phyloP scores from a whole-genome alignment of 2,329 filamentous ascomycete genomes.

The Pestalotiopsis sp. region DNA sequence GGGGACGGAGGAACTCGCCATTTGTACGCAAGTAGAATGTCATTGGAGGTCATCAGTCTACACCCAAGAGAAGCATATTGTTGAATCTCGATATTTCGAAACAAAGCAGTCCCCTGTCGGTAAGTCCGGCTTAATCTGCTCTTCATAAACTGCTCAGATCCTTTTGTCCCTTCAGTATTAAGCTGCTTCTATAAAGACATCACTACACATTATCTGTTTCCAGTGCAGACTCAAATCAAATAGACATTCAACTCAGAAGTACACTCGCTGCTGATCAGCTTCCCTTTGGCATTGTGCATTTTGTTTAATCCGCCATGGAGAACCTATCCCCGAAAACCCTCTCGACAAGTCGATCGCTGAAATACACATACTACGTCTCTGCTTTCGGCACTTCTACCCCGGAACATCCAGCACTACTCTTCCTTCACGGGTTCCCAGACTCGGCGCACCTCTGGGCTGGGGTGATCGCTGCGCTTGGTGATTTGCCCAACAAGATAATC shows the following conservation, averaged over 20 bases:
- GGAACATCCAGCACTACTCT: neutral
- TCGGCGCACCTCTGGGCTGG: neutral
- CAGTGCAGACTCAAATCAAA: no score
- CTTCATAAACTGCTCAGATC: no score
- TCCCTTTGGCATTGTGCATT: neutral
- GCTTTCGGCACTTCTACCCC: neutral
- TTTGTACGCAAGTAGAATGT: neutral
- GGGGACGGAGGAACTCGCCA: no score
- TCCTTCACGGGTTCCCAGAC: constrained; percentile 1
- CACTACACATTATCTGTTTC: no score
- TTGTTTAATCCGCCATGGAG: neutral
- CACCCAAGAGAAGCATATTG: neutral
- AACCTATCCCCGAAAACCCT: neutral
- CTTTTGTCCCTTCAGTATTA: no score
- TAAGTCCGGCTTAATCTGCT: no score
- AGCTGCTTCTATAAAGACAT: no score
- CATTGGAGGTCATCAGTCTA: neutral
- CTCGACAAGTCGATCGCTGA: neutral
- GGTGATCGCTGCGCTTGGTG: neutral
- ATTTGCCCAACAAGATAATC: neutral
- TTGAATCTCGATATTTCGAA: neutral
- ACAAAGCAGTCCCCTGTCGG: no score
- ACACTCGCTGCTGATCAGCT: neutral
- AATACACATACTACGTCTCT: neutral
- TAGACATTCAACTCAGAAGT: neutral